Percentiles rank a stretch among this genome's conserved stretches.
These are phyloP conservation scores for Cutaneotrichosporon dermatis DNA, from an alignment of 1,284 basidiomycete genomes.

Conservation along the genomic window DNA sequence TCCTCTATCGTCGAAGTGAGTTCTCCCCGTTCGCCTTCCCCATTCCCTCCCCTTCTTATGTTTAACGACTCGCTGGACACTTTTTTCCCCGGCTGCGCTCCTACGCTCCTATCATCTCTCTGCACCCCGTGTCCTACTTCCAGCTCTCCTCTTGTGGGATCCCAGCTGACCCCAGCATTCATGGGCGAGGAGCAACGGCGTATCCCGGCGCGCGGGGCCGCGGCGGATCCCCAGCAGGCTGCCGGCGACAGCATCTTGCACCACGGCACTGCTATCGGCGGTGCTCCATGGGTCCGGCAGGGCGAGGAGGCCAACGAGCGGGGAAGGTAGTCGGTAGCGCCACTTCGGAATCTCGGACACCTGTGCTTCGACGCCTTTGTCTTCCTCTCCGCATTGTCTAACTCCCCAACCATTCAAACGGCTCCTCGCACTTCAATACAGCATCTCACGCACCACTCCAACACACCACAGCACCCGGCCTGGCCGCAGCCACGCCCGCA, in stretches of 20 bases:
- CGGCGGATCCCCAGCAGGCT: constrained; percentile 2
- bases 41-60: no score
- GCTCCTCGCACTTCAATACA: no score
- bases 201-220: constrained; percentile 20
- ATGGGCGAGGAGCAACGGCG: constrained; percentile 43
- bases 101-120: no score
- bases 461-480: constrained; percentile 1
- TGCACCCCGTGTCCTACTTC: background rate
- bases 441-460: background rate
- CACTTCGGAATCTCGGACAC: no score
- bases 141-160: no score
- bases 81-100: no score
- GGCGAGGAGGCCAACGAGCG: constrained; percentile 4
- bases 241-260: constrained; percentile 14
- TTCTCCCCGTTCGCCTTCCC: background rate
- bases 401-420: no score
- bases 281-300: constrained; percentile 29
- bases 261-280: constrained; percentile 19
- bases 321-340: no score
- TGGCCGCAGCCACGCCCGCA: background rate
- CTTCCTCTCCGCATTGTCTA: no score
- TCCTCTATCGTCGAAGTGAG: constrained; percentile 45
- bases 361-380: no score
- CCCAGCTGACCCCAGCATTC: constrained; percentile 27
- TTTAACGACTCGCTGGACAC: no score